Conservation (phyloP, 768 basidiomycete genomes). For the Termitomyces eurrhizus region DNA sequence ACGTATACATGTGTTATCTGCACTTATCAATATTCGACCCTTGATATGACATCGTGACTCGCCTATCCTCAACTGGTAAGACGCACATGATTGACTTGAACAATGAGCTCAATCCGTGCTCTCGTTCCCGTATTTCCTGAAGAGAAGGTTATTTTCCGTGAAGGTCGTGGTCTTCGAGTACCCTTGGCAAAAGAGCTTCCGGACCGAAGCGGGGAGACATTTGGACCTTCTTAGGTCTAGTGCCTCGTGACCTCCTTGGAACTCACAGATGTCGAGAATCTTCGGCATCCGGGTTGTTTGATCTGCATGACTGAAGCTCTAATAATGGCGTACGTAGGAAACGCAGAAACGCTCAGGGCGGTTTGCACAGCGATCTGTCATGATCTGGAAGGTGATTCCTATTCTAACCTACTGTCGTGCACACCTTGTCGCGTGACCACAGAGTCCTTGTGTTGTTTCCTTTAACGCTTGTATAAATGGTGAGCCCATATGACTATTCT, state of each 20-base stretch:
- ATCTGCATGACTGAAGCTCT: constrained; percentile 17
- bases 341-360: constrained; percentile 19
- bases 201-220: constrained; percentile 9
- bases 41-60: background rate
- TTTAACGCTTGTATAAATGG: constrained; percentile 19
- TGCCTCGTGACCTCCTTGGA: constrained; percentile 18
- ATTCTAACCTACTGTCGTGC: constrained; percentile 15
- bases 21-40: background rate
- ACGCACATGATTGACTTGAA: background rate
- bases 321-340: constrained; percentile 12
- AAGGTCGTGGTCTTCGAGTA: constrained; percentile 21
- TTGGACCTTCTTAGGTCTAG: constrained; percentile 2
- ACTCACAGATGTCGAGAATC: constrained; percentile 11
- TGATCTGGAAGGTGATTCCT: constrained; percentile 15
- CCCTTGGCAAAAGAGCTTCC: constrained; percentile 17
- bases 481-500: constrained; percentile 17
- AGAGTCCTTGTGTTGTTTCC: constrained; percentile 17
- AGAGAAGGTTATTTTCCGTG: constrained; percentile 26
- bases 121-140: constrained; percentile 7
- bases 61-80: background rate
- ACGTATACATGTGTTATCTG: background rate
- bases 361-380: constrained; percentile 16
- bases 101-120: constrained; percentile 2
- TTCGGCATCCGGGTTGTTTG: constrained; percentile 14
- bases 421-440: constrained; percentile 30